Percentiles rank a stretch among this genome's conserved stretches.
Evolutionary conservation across 2,329 filamentous ascomycete genomes (phyloP).

Genomic region (Trichoderma citrinoviride): DNA sequence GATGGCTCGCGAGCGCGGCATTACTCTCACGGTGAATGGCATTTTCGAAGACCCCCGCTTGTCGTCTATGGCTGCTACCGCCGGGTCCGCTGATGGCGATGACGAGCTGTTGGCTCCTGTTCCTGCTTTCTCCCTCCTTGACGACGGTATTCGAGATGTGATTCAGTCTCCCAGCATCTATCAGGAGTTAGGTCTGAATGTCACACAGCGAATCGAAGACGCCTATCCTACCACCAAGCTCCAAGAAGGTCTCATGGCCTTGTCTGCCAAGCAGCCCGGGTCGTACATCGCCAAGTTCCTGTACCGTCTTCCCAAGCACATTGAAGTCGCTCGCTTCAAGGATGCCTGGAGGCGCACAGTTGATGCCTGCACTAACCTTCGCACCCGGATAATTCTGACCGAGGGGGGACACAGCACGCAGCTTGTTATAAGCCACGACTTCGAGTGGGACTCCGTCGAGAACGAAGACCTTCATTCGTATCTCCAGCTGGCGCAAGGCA

Average conservation of each 20-base stretch:
- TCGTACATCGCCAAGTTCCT: constrained; percentile 36
- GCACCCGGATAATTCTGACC: constrained; percentile 25
- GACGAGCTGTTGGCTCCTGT: neutral
- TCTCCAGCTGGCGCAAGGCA: neutral
- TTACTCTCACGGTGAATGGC: neutral
- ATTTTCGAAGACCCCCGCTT: constrained; percentile 12
- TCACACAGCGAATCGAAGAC: constrained; percentile 21
- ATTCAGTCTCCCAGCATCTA: neutral
- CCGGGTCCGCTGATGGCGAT: neutral
- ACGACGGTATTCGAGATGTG: neutral
- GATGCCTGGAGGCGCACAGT: constrained; percentile 24
- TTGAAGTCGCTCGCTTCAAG: constrained; percentile 26
- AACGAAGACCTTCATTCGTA: neutral
- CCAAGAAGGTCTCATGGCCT: constrained; percentile 29
- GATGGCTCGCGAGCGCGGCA: constrained; percentile 7
- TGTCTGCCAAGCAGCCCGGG: constrained; percentile 32
- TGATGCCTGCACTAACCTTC: constrained; percentile 22
- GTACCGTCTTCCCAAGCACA: constrained; percentile 24
- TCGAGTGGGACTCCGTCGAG: constrained; percentile 1
- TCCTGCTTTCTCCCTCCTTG: neutral
- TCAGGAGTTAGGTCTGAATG: neutral
- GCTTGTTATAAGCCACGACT: constrained; percentile 21
- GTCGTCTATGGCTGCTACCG: neutral
- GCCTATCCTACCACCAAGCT: constrained; percentile 26
- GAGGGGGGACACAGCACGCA: constrained; percentile 6